A percentile compares a stretch with the other conserved stretches of the same genome.
Conservation (phyloP, 768 basidiomycete genomes). For the Rhizopogon vinicolor region DNA sequence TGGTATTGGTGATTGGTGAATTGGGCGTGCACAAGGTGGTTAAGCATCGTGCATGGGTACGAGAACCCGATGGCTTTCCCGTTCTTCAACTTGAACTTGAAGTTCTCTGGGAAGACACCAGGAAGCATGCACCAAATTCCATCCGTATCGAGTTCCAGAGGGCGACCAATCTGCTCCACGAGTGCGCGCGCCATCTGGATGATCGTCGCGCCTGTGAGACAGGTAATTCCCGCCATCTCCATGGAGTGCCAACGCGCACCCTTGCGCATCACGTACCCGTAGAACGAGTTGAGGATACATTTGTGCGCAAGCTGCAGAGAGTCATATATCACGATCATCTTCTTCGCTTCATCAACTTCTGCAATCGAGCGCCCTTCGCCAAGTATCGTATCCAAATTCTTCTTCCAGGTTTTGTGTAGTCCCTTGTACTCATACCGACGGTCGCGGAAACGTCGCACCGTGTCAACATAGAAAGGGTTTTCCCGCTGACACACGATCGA, state of each 20-base stretch:
- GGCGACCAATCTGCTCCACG: slow-evolving; percentile 96
- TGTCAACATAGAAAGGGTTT: slow-evolving; percentile 99
- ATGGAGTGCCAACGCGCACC: slow-evolving; percentile 99
- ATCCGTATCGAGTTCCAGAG: slow-evolving; percentile 96
- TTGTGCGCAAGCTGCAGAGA: slow-evolving; percentile 99
- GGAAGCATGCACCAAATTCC: slow-evolving; percentile 99
- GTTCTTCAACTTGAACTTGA: slow-evolving; percentile 85
- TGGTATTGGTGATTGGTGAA: slow-evolving; percentile 99
- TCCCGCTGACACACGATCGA: slow-evolving; percentile 96
- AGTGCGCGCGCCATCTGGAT: slow-evolving; percentile 98
- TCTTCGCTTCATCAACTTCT: slow-evolving; percentile 95
- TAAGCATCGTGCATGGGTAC: slow-evolving; percentile 99
- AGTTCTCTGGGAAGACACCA: slow-evolving; percentile 95
- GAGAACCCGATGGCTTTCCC: slow-evolving; percentile 89
- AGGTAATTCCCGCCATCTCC: slow-evolving; percentile 99
- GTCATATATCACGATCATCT: slow-evolving; percentile 98
- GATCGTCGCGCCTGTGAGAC: slow-evolving; percentile 94
- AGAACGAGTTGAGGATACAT: slow-evolving; percentile 99
- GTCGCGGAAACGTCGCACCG: slow-evolving; percentile 94
- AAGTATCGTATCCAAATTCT: slow-evolving; percentile 78
- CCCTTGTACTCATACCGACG: slow-evolving; percentile 99
- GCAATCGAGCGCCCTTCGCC: slow-evolving; percentile 69
- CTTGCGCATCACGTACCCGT: slow-evolving; percentile 99
- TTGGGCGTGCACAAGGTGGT: slow-evolving; percentile 90
- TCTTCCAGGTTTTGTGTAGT: slow-evolving; percentile 98